Percentiles rank a stretch among this genome's conserved stretches.
Conservation (phyloP, 2,329 filamentous ascomycete species). For the Penicillium sp. region DNA sequence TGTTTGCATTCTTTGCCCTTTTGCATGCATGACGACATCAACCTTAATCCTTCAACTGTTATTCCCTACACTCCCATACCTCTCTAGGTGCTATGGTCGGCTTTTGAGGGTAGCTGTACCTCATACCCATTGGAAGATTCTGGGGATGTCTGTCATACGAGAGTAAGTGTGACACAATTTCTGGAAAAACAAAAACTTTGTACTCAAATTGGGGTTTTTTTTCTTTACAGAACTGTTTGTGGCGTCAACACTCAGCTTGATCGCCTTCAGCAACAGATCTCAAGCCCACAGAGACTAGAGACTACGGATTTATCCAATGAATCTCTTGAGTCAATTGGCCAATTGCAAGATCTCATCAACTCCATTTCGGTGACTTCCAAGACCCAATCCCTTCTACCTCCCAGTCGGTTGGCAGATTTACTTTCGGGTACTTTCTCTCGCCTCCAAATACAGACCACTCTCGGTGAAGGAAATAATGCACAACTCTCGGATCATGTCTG, state of each 20-base stretch:
- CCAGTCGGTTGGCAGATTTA: constrained; percentile 60
- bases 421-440: constrained; percentile 54
- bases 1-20: neutral
- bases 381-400: constrained; percentile 61
- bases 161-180: constrained; percentile 15
- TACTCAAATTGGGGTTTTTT: neutral
- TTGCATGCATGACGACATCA: constrained; percentile 1
- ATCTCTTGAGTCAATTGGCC: constrained; percentile 35
- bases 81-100: neutral
- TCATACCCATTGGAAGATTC: neutral
- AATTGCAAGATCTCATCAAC: constrained; percentile 68
- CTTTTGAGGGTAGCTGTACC: neutral
- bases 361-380: constrained; percentile 69
- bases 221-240: constrained; percentile 51
- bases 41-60: neutral
- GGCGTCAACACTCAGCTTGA: constrained; percentile 60
- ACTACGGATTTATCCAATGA: constrained; percentile 25
- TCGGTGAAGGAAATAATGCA: constrained; percentile 34
- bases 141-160: constrained; percentile 26
- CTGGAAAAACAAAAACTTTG: neutral
- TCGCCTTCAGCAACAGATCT: constrained; percentile 51
- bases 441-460: constrained; percentile 18
- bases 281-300: constrained; percentile 11
- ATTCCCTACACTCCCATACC: neutral
- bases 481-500: constrained; percentile 83